Base-by-base conservation (phyloP, 2,329 filamentous ascomycete species). In the Aspergillus sp. region DNA sequence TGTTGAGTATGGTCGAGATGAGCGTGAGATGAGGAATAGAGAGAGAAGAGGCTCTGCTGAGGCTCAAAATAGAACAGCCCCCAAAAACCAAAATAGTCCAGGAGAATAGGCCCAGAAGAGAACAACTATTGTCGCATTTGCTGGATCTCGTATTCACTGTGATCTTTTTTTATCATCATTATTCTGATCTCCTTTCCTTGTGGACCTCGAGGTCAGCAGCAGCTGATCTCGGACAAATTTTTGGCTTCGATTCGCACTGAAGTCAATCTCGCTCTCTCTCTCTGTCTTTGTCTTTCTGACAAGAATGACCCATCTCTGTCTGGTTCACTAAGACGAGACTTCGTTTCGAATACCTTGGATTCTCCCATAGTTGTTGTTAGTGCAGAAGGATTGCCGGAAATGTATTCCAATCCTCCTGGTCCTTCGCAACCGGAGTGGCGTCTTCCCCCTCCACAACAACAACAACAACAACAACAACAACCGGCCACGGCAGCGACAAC, bases 361-460 rank as follows among this genome's bases (percentile, higher is more conserved):
- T 9, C 30, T 2, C 8, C 8, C 8, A 9, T 32, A 32, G 30
- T 28, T 29, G 39, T 45, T 26, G 28, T 26, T 30, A 26, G 7
- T 26, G 9, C 36, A 39, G 40, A 8, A 42, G 40, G 40, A 42
- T 42, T 42, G 40, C 40, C 40, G 30, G 57, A 41, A 27, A 71
- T 70, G 67, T 64, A 61, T 45, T 50, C 60, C 19, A 57, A 59
- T 12, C 56, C 57, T 8, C 56, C 57, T 8, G 53, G 46, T 45
- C 55, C 65, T 41, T 52, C 62, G 9, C 61, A 64, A 44, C 67
- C 68, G 40, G 67, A 70, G 63, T 70, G 67, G 67, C 64, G 64
- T 49, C 51, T 60, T 38, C 53, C 59, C 9, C 42, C 42, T 26
- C 32, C 26, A 28, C 32, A 29, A 33, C 43, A n/a, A n/a, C n/a